phyloP scores from a whole-genome alignment of 495 filamentous ascomycete genomes.

The Daldinia vernicosa region DNA sequence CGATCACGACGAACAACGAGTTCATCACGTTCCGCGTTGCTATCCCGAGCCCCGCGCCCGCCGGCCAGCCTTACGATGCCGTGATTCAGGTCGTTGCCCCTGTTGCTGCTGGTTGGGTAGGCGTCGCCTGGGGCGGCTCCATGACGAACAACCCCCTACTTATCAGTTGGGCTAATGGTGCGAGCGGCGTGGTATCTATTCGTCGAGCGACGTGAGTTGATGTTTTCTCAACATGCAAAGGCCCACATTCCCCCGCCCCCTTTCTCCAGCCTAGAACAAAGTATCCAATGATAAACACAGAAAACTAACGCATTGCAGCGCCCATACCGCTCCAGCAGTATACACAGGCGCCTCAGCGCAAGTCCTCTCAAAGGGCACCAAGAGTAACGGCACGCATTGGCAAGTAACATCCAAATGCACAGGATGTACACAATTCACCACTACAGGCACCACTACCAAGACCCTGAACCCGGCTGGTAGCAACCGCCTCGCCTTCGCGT shows the following conservation, averaged over 20 bases:
- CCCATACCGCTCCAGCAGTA: slow-evolving; percentile 44
- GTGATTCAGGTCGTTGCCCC: slow-evolving; percentile 57
- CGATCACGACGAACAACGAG: slow-evolving; percentile 50
- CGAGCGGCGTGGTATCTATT: slow-evolving; percentile 43
- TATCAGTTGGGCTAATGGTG: slow-evolving; percentile 48
- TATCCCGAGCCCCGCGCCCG: slow-evolving; percentile 44
- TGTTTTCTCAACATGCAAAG: background rate
- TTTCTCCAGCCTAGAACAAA: too few relatives aligned
- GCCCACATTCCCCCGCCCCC: too few relatives aligned
- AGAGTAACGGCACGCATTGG: slow-evolving; percentile 56
- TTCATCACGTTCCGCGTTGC: slow-evolving; percentile 54
- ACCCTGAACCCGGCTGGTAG: slow-evolving; percentile 48
- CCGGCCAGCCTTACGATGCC: slow-evolving; percentile 47
- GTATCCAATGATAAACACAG: background rate
- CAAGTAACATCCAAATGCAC: slow-evolving; percentile 55
- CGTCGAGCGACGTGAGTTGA: slow-evolving; percentile 52
- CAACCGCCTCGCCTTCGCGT: slow-evolving; percentile 58
- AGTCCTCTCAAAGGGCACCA: slow-evolving; percentile 49
- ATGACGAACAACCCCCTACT: slow-evolving; percentile 55
- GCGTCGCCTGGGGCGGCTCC: slow-evolving; percentile 53
- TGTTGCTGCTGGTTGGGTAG: slow-evolving; percentile 54
- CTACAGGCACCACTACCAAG: slow-evolving; percentile 37
- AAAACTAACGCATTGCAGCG: slow-evolving; percentile 35
- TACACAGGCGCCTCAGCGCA: slow-evolving; percentile 47
- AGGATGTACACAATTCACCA: slow-evolving; percentile 53